Evolutionary conservation across 495 filamentous ascomycete species (phyloP).

Genomic region (Massariosphaeria phaeospora): DNA sequence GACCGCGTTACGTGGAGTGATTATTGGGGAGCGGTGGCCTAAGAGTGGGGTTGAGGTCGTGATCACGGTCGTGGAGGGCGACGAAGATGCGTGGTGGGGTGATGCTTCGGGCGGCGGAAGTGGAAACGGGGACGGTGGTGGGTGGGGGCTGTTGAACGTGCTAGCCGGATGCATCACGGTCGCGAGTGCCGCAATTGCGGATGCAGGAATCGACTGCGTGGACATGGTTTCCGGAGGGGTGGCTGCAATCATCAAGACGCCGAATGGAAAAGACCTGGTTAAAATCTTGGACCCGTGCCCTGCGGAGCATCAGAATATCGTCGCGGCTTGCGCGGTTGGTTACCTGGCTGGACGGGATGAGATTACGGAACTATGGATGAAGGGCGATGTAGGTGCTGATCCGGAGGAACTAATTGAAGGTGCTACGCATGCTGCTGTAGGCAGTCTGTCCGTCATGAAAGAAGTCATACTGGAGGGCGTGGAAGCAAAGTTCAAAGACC

Average conservation of each 20-base stretch:
- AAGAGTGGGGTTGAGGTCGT: conserved; percentile 93
- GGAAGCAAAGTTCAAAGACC: conserved; percentile 32
- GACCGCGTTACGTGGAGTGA: conserved; percentile 78
- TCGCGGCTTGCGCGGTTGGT: conserved; percentile 80
- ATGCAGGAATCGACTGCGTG: conserved; percentile 93
- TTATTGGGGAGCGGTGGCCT: conserved; percentile 91
- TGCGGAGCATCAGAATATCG: conserved; percentile 68
- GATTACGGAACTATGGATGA: conserved; percentile 89
- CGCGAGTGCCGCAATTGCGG: conserved; percentile 88
- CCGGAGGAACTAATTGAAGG: conserved; percentile 56
- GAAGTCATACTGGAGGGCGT: conserved; percentile 55
- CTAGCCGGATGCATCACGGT: conserved; percentile 89
- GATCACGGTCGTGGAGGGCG: conserved; percentile 87
- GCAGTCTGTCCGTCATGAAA: conserved; percentile 54
- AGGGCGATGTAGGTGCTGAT: conserved; percentile 58
- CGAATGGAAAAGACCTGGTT: conserved; percentile 35
- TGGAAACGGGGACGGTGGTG: conserved; percentile 36
- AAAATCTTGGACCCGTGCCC: conserved; percentile 81
- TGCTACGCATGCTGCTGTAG: conserved; percentile 59
- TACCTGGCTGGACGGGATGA: conserved; percentile 87
- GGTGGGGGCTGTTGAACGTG: conserved; percentile 82
- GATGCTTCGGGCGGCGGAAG: conserved; percentile 40
- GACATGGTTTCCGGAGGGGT: conserved; percentile 87
- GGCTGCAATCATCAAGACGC: conserved; percentile 62
- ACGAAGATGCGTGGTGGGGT: conserved; percentile 64